A percentile compares a stretch with the other conserved stretches of the same genome.
These are phyloP conservation scores for Scenedesmus sp. DNA, from an alignment of 163 green algal species.

Conservation along the genomic window DNA sequence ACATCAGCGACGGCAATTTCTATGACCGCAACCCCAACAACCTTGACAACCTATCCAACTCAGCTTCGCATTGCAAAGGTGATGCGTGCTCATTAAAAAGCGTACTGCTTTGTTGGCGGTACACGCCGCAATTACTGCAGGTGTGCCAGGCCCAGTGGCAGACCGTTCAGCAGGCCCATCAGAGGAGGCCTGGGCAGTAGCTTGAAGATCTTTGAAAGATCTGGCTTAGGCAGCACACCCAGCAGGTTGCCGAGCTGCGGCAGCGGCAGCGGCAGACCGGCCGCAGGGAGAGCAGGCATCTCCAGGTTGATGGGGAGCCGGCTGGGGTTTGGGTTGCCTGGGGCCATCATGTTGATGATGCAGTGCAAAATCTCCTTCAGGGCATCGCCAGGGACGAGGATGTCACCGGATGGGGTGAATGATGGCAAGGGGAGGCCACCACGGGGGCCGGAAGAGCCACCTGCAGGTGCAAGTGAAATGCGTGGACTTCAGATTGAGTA, in stretches of 20 bases:
- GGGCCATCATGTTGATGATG: conserved; percentile 3
- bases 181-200: conserved; percentile 23
- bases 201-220: conserved; percentile 22
- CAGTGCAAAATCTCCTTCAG: background rate
- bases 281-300: background rate
- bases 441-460: background rate
- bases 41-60: too few species aligned
- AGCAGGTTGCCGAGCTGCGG: conserved; percentile 28
- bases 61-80: too few species aligned
- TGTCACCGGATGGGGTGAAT: background rate
- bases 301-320: background rate
- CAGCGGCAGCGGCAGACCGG: conserved; percentile 37
- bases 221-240: conserved; percentile 39
- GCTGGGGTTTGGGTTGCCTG: background rate
- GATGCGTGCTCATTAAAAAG: too few species aligned
- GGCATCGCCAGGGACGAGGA: conserved; percentile 22
- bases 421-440: background rate
- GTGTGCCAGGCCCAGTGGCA: conserved; percentile 26
- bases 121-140: background rate
- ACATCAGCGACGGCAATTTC: background rate
- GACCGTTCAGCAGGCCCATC: background rate
- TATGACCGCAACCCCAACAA: too few species aligned
- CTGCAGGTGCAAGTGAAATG: background rate
- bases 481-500: too few species aligned
- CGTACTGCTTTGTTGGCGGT: background rate